Conservation (phyloP, 2,329 filamentous ascomycete genomes). For the Aaosphaeria pasadenensis region DNA sequence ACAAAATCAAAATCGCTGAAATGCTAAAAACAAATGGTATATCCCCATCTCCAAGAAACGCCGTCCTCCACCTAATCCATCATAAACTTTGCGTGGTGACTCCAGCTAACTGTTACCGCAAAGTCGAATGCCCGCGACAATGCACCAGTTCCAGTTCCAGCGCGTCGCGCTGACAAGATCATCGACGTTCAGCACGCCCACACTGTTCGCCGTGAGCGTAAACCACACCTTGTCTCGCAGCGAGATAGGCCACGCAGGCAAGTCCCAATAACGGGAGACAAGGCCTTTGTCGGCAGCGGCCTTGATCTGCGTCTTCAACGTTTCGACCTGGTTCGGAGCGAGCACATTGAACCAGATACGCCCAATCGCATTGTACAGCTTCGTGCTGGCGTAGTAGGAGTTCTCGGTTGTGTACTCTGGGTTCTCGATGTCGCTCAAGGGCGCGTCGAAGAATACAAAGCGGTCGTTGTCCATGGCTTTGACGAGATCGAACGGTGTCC, state of each 20-base stretch:
- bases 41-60: background rate
- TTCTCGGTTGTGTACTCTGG: slow-evolving; percentile 17
- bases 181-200: slow-evolving; percentile 22
- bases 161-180: slow-evolving; percentile 15
- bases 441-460: slow-evolving; percentile 67
- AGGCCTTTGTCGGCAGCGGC: slow-evolving; percentile 16
- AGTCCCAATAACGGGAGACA: slow-evolving; percentile 23
- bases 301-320: slow-evolving; percentile 17
- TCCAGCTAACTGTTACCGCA: slow-evolving; percentile 16
- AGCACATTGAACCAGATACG: slow-evolving; percentile 8
- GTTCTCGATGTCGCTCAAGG: slow-evolving; percentile 44
- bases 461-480: slow-evolving; percentile 53
- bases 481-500: slow-evolving; percentile 57
- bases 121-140: slow-evolving; percentile 19
- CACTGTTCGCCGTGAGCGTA: slow-evolving; percentile 12
- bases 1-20: no score
- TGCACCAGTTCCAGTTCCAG: slow-evolving; percentile 25
- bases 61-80: background rate
- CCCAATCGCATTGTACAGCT: slow-evolving; percentile 18
- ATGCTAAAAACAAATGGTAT: no score
- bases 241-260: slow-evolving; percentile 20
- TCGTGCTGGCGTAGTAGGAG: slow-evolving; percentile 24
- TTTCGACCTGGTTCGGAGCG: slow-evolving; percentile 9
- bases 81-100: background rate
- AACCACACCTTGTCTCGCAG: slow-evolving; percentile 19